phyloP scores from a whole-genome alignment of 1,284 basidiomycete species.

The Ceratobasidium sp. region DNA sequence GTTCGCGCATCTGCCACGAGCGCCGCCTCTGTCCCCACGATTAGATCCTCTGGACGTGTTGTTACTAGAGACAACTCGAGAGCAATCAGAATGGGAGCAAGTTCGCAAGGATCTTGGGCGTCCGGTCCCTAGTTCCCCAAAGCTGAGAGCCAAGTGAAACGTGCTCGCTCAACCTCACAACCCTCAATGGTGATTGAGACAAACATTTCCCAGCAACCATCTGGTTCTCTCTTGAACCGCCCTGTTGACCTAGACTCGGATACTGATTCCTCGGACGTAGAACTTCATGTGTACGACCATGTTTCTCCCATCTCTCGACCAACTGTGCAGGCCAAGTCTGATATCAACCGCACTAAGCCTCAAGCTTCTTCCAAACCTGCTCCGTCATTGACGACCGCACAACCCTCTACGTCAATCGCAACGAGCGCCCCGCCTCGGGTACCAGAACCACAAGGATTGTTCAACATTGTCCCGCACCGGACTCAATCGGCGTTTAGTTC shows the following conservation, averaged over 20 bases:
- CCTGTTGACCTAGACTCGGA: background rate
- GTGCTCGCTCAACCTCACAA: background rate
- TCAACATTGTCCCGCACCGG: background rate
- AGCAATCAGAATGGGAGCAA: constrained; percentile 24
- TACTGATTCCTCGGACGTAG: constrained; percentile 13
- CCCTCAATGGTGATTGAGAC: background rate
- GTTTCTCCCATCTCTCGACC: background rate
- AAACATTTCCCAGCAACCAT: background rate
- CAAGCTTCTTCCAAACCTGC: background rate
- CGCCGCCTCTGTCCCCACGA: constrained; percentile 6
- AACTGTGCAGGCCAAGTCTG: background rate
- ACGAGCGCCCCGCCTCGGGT: background rate
- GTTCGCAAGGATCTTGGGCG: constrained; percentile 7
- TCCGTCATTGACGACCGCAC: background rate
- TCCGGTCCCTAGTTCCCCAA: background rate
- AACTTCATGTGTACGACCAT: constrained; percentile 8
- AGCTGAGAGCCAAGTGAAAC: background rate
- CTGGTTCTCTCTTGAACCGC: background rate
- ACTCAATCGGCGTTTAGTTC: background rate
- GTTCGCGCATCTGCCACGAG: constrained; percentile 7
- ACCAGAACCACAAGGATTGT: background rate
- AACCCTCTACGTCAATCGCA: background rate
- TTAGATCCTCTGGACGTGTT: constrained; percentile 6
- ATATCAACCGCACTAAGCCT: background rate
- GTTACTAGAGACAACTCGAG: background rate